These are phyloP conservation scores for Aspergillus melleus DNA, from an alignment of 2,329 filamentous ascomycete genomes.

Conservation along the genomic window DNA sequence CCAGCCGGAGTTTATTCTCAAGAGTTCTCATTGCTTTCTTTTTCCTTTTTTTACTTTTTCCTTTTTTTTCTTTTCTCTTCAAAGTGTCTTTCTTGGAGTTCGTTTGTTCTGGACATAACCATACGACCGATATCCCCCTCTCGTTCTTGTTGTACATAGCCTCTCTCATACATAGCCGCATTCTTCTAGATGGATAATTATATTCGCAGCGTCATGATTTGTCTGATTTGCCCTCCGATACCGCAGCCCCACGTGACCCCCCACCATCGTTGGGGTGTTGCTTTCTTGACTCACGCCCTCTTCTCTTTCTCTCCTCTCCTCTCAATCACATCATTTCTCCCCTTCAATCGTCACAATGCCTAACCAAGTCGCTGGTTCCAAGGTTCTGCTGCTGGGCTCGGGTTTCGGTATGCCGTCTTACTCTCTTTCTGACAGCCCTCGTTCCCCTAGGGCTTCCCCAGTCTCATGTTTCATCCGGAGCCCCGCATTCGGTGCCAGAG, in stretches of 20 bases:
- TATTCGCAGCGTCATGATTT: background rate
- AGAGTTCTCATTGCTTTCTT: background rate
- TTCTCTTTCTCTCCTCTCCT: conserved; percentile 14
- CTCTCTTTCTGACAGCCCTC: background rate
- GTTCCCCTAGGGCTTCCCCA: background rate
- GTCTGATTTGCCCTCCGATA: conserved; percentile 22
- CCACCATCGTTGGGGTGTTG: background rate
- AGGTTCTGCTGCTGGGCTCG: conserved; percentile 40
- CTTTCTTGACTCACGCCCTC: conserved; percentile 11
- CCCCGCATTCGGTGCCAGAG: conserved; percentile 16
- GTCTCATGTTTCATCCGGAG: conserved; percentile 1
- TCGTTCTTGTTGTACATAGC: background rate
- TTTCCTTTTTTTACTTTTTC: background rate
- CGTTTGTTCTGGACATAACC: background rate
- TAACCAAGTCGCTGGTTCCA: conserved; percentile 39
- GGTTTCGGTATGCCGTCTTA: conserved; percentile 34
- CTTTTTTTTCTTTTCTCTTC: background rate
- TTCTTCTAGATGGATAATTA: background rate
- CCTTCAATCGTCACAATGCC: conserved; percentile 32
- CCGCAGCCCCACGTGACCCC: conserved; percentile 28
- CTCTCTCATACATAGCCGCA: background rate
- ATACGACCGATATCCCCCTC: background rate
- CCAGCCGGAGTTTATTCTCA: background rate
- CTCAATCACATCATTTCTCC: conserved; percentile 7
- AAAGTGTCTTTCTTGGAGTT: background rate